A percentile compares a stretch with the other conserved stretches of the same genome.
phyloP scores from a whole-genome alignment of 2,329 filamentous ascomycete species.

The Aspergillus sp. region DNA sequence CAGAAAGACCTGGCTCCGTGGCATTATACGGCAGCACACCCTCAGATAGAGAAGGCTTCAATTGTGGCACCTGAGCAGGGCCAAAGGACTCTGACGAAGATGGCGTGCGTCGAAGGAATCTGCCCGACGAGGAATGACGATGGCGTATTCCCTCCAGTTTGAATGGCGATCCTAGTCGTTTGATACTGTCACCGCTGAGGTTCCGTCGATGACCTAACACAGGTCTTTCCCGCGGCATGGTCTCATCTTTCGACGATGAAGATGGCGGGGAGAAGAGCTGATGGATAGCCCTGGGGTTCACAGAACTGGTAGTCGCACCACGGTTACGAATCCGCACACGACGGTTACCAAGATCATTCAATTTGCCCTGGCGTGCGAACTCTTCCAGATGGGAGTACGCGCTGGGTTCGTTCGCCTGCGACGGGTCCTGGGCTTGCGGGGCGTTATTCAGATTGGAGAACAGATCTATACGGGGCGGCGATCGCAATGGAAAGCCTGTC shows the following conservation, averaged over 20 bases:
- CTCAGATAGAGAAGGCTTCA: not conserved
- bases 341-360: slow-evolving; percentile 46
- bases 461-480: slow-evolving; percentile 52
- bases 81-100: slow-evolving; percentile 41
- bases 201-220: slow-evolving; percentile 23
- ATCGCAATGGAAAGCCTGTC: slow-evolving; percentile 36
- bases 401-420: slow-evolving; percentile 48
- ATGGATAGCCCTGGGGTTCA: slow-evolving; percentile 47
- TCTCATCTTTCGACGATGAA: slow-evolving; percentile 21
- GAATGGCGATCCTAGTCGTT: slow-evolving; percentile 44
- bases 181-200: slow-evolving; percentile 34
- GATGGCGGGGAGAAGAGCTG: slow-evolving; percentile 49
- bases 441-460: slow-evolving; percentile 45
- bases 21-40: slow-evolving; percentile 23
- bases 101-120: slow-evolving; percentile 33
- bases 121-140: slow-evolving; percentile 19
- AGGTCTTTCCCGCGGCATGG: slow-evolving; percentile 14
- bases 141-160: slow-evolving; percentile 33
- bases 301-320: slow-evolving; percentile 55
- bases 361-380: slow-evolving; percentile 29
- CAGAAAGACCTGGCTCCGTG: slow-evolving; percentile 29
- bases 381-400: slow-evolving; percentile 51
- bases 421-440: slow-evolving; percentile 31
- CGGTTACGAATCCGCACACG: slow-evolving; percentile 55
- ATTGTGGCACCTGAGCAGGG: not conserved